Conservation (phyloP, 2,329 filamentous ascomycete genomes). For the Trichoderma hamatum region DNA sequence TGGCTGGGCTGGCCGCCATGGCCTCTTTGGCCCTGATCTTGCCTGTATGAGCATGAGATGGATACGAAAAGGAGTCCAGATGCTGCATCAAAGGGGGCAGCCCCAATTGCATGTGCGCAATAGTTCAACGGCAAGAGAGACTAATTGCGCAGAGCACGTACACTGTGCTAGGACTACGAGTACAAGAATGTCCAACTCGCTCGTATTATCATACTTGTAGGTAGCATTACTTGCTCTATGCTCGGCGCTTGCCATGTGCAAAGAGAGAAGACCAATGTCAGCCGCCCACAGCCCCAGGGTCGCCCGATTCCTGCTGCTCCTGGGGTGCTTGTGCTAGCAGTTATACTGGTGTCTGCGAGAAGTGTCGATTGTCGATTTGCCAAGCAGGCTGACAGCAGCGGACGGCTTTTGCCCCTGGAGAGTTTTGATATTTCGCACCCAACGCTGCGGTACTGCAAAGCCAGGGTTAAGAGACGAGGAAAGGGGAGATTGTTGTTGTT, state of each 20-base stretch:
- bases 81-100: not conserved
- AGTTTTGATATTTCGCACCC: constrained; percentile 5
- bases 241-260: not conserved
- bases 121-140: not conserved
- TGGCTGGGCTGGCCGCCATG: not conserved
- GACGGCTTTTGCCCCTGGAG: not conserved
- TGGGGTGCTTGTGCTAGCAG: not conserved
- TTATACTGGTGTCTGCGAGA: not conserved
- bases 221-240: not conserved
- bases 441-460: constrained; percentile 2
- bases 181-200: not conserved
- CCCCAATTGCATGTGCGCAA: not conserved
- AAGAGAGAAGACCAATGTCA: not conserved
- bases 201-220: not conserved
- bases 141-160: not conserved
- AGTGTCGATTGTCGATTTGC: not conserved
- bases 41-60: not conserved
- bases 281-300: not conserved
- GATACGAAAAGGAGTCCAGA: constrained; percentile 1
- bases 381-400: not conserved
- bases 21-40: not conserved
- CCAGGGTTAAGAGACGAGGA: not conserved
- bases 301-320: not conserved
- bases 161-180: not conserved
- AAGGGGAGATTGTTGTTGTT: constrained; percentile 3